Conservation (phyloP, 768 basidiomycete species). For the Leucocoprinus leucothites region DNA sequence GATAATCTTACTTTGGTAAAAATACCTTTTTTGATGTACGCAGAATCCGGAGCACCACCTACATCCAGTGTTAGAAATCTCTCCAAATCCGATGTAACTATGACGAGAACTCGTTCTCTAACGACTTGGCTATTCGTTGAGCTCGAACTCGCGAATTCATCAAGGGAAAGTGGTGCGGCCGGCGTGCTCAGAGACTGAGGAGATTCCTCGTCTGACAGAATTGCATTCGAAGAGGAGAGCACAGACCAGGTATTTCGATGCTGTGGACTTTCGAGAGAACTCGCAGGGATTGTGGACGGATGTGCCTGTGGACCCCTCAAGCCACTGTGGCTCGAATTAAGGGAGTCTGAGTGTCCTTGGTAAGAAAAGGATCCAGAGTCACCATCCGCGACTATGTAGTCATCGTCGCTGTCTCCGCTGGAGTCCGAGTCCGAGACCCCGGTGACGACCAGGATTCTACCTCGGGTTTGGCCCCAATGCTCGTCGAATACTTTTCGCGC, state of each 20-base stretch:
- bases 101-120: constrained; percentile 47
- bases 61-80: constrained; percentile 72
- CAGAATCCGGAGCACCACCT: constrained; percentile 57
- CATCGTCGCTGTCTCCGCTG: constrained; percentile 26
- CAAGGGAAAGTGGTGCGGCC: constrained; percentile 37
- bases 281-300: constrained; percentile 24
- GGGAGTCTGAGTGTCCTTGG: constrained; percentile 9
- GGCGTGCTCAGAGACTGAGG: constrained; percentile 72
- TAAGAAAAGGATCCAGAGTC: constrained; percentile 10
- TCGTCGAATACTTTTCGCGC: too few species aligned
- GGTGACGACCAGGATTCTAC: constrained; percentile 51
- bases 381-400: too few species aligned
- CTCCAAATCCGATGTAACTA: constrained; percentile 78
- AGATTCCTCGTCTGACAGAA: constrained; percentile 61
- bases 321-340: constrained; percentile 11
- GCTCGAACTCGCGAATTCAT: neutral
- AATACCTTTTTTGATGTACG: constrained; percentile 75
- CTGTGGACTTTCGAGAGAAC: constrained; percentile 24
- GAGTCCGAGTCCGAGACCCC: constrained; percentile 48
- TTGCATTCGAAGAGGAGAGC: constrained; percentile 65
- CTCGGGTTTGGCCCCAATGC: neutral
- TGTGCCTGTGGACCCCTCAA: constrained; percentile 17
- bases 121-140: constrained; percentile 3
- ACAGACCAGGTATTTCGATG: constrained; percentile 45
- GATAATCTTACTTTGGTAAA: constrained; percentile 64